A percentile compares a stretch with the other conserved stretches of the same genome.
phyloP scores from a whole-genome alignment of 306 rosid species.

The Oxytropis ochrocephala region DNA sequence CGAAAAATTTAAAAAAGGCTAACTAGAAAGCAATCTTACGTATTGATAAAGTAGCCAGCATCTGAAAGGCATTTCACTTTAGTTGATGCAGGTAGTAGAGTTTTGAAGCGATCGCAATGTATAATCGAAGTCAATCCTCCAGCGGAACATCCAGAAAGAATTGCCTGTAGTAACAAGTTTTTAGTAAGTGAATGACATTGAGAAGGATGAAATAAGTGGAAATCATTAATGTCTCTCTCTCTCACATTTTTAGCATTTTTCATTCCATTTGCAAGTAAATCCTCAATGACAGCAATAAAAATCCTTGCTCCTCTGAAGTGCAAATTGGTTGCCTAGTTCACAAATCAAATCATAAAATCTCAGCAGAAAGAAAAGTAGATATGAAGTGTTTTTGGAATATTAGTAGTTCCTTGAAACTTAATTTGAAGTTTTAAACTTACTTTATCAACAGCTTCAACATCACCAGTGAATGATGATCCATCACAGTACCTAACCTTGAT shows the following conservation, averaged over 20 bases:
- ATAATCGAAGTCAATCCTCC: slow-evolving; percentile 80
- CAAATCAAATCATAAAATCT: not conserved
- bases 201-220: not conserved
- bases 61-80: slow-evolving; percentile 82
- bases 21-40: slow-evolving; percentile 37
- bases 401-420: not conserved
- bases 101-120: slow-evolving; percentile 63
- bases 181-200: not conserved
- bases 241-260: slow-evolving; percentile 65
- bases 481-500: slow-evolving; percentile 87
- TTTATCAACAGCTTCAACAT: slow-evolving; percentile 59
- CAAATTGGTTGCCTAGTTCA: slow-evolving; percentile 57
- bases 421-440: slow-evolving; percentile 40
- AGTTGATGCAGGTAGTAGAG: slow-evolving; percentile 46
- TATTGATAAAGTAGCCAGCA: slow-evolving; percentile 81
- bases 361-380: not conserved
- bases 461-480: slow-evolving; percentile 87
- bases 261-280: slow-evolving; percentile 80
- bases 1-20: not conserved
- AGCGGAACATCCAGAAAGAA: slow-evolving; percentile 87
- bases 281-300: slow-evolving; percentile 54
- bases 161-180: slow-evolving; percentile 48
- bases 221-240: not conserved
- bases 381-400: not conserved
- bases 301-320: slow-evolving; percentile 85